Evolutionary conservation across 2,329 filamentous ascomycete genomes (phyloP).

Genomic region (Ramularia endophylla): DNA sequence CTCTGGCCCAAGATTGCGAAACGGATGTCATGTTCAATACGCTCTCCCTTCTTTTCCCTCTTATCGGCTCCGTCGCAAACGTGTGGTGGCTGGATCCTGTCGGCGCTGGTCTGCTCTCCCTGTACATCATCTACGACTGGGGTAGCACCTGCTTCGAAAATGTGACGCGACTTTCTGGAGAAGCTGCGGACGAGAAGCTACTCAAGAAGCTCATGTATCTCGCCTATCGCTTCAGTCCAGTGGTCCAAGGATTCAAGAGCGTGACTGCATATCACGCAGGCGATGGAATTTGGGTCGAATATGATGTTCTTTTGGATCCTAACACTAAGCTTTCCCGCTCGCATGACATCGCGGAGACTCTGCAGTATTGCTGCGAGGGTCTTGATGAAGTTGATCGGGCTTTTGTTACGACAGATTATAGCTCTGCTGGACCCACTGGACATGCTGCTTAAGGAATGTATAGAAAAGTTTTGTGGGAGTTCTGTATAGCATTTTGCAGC

Average conservation of each 20-base stretch:
- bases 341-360: slow-evolving; percentile 57
- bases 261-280: slow-evolving; percentile 54
- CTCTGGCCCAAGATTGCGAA: slow-evolving; percentile 58
- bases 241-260: slow-evolving; percentile 34
- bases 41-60: slow-evolving; percentile 55
- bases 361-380: slow-evolving; percentile 56
- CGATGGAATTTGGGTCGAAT: slow-evolving; percentile 58
- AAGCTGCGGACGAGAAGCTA: slow-evolving; percentile 47
- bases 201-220: slow-evolving; percentile 55
- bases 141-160: slow-evolving; percentile 54
- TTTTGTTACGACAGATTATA: slow-evolving; percentile 48
- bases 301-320: slow-evolving; percentile 54
- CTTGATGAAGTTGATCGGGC: slow-evolving; percentile 48
- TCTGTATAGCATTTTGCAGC: no score
- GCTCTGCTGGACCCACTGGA: slow-evolving; percentile 35
- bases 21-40: slow-evolving; percentile 61
- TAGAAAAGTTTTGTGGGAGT: no score
- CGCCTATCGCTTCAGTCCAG: slow-evolving; percentile 41
- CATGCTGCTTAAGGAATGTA: slow-evolving; percentile 40
- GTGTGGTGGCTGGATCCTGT: slow-evolving; percentile 64
- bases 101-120: slow-evolving; percentile 56
- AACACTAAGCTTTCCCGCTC: slow-evolving; percentile 46
- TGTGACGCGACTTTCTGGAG: slow-evolving; percentile 53
- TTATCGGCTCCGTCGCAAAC: slow-evolving; percentile 53
- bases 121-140: slow-evolving; percentile 67